Evolutionary conservation across 2,329 filamentous ascomycete species (phyloP), one percentile per base, ranked within the genome.

Genomic region (Fusarium sp.): DNA sequence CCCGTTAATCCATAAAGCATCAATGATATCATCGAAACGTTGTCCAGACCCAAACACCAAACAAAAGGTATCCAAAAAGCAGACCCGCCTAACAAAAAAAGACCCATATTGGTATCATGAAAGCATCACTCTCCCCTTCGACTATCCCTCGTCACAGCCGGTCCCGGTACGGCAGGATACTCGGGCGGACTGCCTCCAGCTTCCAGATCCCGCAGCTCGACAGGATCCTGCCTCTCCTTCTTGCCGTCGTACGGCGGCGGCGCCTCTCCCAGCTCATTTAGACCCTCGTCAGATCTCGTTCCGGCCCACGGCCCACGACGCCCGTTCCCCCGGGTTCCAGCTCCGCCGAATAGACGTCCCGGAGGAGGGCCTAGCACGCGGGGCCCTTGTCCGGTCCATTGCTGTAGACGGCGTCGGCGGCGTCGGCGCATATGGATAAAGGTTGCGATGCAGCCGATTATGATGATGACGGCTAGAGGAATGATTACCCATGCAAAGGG

Each of bases 221-320:
- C 65, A 9, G 74, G 58, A 54, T 71, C 65, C 24, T 73, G 68
- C 27, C 52, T 65, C 31, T 78, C 71, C 72, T 81, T 80, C 75
- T 82, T 82, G 8, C 78, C 77, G 45, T 83, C 84, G 79, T 93
- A 93, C 0, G 91, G 90, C 57, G 91, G 91, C 59, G 91, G 91
- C 11, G 91, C 89, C 79, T 92, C 90, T 31, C 91, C 91, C 50
- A 87, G 81, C 82, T 92, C 91, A 78, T 93, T 87, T 65, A 92
- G 80, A 0, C 91, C 91, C 72, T 93, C 91, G 54, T 87, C 64
- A 4, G 79, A 76, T 43, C 72, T 73, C 8, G 75, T 65, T 4
- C 70, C 72, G 43, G 62, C 37, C 76, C 75, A 77, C n/a, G 84
- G 61, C 59, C 76, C 75, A 77, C 67, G 81, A 29, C 72, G 68